A percentile compares a stretch with the other conserved stretches of the same genome.
Conservation (phyloP, 495 filamentous ascomycete species). For the Aspergillus carlsbadensis region DNA sequence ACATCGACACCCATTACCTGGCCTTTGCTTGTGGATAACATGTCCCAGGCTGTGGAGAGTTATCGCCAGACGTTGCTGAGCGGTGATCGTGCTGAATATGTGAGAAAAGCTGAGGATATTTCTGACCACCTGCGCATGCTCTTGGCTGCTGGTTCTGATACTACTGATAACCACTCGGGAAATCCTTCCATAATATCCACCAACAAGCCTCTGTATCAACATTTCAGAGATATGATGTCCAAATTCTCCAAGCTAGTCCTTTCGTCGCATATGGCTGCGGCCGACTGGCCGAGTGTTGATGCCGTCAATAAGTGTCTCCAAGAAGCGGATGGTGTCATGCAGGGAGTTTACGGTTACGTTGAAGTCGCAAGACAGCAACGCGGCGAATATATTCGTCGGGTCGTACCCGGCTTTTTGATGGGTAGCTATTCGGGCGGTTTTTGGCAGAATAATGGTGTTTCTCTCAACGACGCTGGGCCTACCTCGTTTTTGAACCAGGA, state of each 20-base stretch:
- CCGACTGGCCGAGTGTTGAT: conserved; percentile 84
- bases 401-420: conserved; percentile 87
- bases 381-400: conserved; percentile 82
- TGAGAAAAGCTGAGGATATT: conserved; percentile 89
- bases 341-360: conserved; percentile 92
- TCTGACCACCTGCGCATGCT: conserved; percentile 93
- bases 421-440: conserved; percentile 79
- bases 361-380: conserved; percentile 91
- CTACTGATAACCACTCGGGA: conserved; percentile 97
- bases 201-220: conserved; percentile 93
- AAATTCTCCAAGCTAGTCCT: conserved; percentile 97
- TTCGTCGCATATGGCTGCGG: conserved; percentile 95
- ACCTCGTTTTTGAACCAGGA: conserved; percentile 84
- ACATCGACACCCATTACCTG: conserved; percentile 74
- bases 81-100: conserved; percentile 83
- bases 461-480: conserved; percentile 63
- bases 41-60: conserved; percentile 80
- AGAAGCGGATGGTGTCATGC: conserved; percentile 92
- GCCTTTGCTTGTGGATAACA: conserved; percentile 85
- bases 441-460: conserved; percentile 90
- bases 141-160: conserved; percentile 92
- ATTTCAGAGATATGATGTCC: conserved; percentile 99
- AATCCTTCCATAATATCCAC: conserved; percentile 98
- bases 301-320: conserved; percentile 90
- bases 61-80: conserved; percentile 83